Conservation (phyloP, 1,284 basidiomycete species). For the Inonotus obliquus region DNA sequence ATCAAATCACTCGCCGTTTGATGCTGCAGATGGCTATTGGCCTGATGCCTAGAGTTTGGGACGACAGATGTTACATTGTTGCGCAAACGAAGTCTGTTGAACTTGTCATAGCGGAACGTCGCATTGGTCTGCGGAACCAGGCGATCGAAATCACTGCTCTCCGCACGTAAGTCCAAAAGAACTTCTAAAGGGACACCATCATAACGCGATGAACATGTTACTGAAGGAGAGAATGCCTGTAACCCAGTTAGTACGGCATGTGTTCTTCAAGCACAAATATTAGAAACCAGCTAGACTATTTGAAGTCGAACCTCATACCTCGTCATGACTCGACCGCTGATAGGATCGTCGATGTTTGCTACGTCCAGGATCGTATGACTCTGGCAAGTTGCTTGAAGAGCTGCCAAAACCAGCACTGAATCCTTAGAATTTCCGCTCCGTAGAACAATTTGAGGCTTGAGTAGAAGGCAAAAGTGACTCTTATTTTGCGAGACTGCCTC, state of each 20-base stretch:
- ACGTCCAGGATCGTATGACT: constrained; percentile 82
- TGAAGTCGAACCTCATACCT: constrained; percentile 44
- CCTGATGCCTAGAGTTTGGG: constrained; percentile 33
- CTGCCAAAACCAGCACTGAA: constrained; percentile 74
- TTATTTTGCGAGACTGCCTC: constrained; percentile 61
- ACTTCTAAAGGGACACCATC: constrained; percentile 83
- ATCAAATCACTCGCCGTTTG: constrained; percentile 59
- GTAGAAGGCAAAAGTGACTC: constrained; percentile 77
- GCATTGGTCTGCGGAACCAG: constrained; percentile 89
- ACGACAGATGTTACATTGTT: constrained; percentile 58
- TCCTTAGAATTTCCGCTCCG: constrained; percentile 59
- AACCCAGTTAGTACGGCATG: constrained; percentile 75
- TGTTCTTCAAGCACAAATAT: constrained; percentile 41
- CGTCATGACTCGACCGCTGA: constrained; percentile 84
- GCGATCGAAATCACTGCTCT: constrained; percentile 81
- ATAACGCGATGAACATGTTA: constrained; percentile 34
- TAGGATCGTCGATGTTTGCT: constrained; percentile 74
- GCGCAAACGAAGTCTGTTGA: constrained; percentile 85
- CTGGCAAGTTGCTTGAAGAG: constrained; percentile 80
- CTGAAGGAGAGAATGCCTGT: constrained; percentile 83
- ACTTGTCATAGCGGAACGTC: constrained; percentile 87
- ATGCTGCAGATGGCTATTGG: constrained; percentile 67
- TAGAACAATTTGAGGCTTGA: constrained; percentile 91
- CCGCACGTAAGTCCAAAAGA: constrained; percentile 78
- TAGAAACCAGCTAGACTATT: neutral